Conservation (phyloP, 2,329 filamentous ascomycete species). For the Colletotrichum coccodes region DNA sequence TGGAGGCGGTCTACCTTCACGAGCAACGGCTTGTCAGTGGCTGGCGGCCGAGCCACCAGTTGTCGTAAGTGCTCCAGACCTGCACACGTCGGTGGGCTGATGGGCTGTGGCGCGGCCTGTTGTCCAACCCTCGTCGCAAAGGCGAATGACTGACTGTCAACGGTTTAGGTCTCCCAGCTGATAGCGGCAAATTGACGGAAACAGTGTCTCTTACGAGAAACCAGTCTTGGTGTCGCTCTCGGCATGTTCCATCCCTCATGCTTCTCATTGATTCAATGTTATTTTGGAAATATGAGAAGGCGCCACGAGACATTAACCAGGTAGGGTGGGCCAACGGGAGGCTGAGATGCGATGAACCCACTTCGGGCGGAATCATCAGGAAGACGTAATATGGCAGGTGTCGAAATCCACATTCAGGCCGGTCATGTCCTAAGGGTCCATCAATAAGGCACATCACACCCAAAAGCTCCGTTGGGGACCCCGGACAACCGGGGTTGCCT, state of each 20-base stretch:
- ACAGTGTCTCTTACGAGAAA: not conserved
- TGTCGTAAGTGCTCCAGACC: constrained; percentile 27
- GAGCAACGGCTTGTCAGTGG: constrained; percentile 10
- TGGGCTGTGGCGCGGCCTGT: not conserved
- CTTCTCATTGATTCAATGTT: not conserved
- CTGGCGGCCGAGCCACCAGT: constrained; percentile 29
- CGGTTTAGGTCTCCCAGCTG: not conserved
- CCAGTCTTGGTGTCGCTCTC: not conserved
- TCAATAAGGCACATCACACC: not conserved
- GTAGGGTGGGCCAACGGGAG: not conserved
- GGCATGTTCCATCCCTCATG: not conserved
- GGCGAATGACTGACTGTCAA: not conserved
- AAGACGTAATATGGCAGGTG: constrained; percentile 8
- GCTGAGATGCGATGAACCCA: constrained; percentile 9
- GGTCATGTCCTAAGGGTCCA: constrained; percentile 13
- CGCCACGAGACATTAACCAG: not conserved
- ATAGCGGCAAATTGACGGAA: not conserved
- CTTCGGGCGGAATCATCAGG: constrained; percentile 4
- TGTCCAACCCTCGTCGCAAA: not conserved
- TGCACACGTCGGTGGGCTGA: constrained; percentile 22
- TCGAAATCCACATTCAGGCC: constrained; percentile 20
- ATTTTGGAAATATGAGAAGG: not conserved
- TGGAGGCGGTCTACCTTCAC: constrained; percentile 15
- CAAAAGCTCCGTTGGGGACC: not conserved
- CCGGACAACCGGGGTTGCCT: not conserved